These are phyloP conservation scores for Pestalotiopsis sp. DNA, from an alignment of 2,329 filamentous ascomycete species.

Conservation along the genomic window DNA sequence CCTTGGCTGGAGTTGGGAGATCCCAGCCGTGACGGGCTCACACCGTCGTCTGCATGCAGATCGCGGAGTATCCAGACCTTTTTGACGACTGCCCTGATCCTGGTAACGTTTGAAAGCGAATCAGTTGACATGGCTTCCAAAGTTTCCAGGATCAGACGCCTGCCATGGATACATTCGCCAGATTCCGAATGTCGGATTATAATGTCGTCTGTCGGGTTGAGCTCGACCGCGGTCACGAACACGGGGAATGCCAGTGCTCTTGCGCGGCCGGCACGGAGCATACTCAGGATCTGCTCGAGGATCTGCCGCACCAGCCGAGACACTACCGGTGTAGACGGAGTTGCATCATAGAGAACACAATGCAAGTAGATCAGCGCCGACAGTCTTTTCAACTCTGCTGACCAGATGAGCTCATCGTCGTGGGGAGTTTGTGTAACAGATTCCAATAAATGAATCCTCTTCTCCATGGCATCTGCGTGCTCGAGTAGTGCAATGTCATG, in stretches of 20 bases:
- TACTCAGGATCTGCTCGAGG: slow-evolving; percentile 30
- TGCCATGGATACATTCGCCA: slow-evolving; percentile 27
- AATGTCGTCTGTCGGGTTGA: slow-evolving; percentile 34
- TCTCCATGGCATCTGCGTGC: slow-evolving; percentile 32
- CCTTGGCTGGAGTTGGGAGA: not conserved
- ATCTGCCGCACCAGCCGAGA: slow-evolving; percentile 30
- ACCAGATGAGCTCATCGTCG: slow-evolving; percentile 31
- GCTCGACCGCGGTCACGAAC: slow-evolving; percentile 43
- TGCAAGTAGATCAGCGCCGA: slow-evolving; percentile 45
- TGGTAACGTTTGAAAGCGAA: slow-evolving; percentile 41
- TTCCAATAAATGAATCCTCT: slow-evolving; percentile 24
- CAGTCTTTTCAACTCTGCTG: slow-evolving; percentile 42
- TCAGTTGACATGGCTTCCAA: slow-evolving; percentile 39
- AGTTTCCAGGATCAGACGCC: slow-evolving; percentile 38
- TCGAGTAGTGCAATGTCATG: slow-evolving; percentile 34
- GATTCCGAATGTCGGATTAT: slow-evolving; percentile 26
- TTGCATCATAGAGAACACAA: slow-evolving; percentile 42
- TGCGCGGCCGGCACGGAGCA: slow-evolving; percentile 31
- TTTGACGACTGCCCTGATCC: slow-evolving; percentile 44
- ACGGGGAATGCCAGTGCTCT: slow-evolving; percentile 41
- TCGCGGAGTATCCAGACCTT: slow-evolving; percentile 48
- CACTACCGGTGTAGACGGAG: slow-evolving; percentile 35
- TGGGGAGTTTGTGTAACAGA: slow-evolving; percentile 20
- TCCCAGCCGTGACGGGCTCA: not conserved
- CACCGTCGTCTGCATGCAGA: slow-evolving; percentile 16